Base-by-base conservation (phyloP, 2,329 filamentous ascomycete species). In the Colletotrichum musae region DNA sequence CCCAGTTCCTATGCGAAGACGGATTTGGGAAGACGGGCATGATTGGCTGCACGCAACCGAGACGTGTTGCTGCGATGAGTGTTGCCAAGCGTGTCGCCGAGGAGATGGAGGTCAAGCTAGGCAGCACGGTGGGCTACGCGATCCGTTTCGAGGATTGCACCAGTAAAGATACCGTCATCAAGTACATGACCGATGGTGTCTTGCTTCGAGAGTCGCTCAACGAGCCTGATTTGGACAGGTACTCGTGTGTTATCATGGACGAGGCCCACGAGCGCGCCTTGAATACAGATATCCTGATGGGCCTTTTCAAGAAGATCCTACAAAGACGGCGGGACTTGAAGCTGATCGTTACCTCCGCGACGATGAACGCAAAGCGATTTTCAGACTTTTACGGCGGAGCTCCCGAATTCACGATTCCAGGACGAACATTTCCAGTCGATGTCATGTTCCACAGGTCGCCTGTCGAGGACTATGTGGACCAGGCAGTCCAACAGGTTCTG, bases 161-260 rank as follows among this genome's bases (percentile, higher is more conserved):
- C 1, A 97, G 94, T 84, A 94, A 94, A 74, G 93, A 98, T 67
- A 99, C 96, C 0, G 87, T 92, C 69, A 98, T 99, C 83, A 99
- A 99, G 81, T 99, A 99, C 80, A 98, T 99, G 95, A 99, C 96
- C 0, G 97, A 99, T 76, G 96, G 96, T 84, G 94, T 99, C 24
- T 84, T 99, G 52, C 87, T 99, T 39, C 89, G 96, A 82, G 97
- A 99, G 77, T 98, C 94, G 6, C 86, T 99, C 12, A 95, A 94
- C 69, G 95, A 98, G 79, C 90, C 92, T 6, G 95, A 99, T 78
- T 86, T 99, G 53, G 96, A 98, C 80, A 93, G 94, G 72, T 99
- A 99, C 79, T 97, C 95, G 15, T 98, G 95, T 78, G 94, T 99
- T 75, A 99, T 99, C 80, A 99, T 99, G 96, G 96, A 99, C 78